These are phyloP conservation scores for Russula emetica DNA, from an alignment of 768 basidiomycete species.

Conservation along the genomic window DNA sequence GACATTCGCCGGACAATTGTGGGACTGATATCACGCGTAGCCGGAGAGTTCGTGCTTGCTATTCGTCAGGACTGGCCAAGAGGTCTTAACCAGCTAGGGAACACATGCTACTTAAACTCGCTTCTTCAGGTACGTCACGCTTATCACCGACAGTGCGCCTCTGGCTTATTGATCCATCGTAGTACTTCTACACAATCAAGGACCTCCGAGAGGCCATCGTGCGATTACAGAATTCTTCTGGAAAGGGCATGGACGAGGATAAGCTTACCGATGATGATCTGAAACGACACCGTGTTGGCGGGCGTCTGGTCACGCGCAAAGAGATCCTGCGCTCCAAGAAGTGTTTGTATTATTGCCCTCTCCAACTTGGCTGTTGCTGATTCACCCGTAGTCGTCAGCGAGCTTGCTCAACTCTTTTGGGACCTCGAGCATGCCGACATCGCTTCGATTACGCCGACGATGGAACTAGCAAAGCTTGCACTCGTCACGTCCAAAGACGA, in stretches of 20 bases:
- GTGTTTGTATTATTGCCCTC: slow-evolving; percentile 45
- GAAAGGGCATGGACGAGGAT: slow-evolving; percentile 57
- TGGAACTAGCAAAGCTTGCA: slow-evolving; percentile 87
- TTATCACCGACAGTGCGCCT: not conserved
- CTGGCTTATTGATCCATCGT: slow-evolving; percentile 12
- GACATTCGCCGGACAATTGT: not conserved
- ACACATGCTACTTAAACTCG: slow-evolving; percentile 85
- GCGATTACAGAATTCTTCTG: slow-evolving; percentile 50
- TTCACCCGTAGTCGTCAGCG: slow-evolving; percentile 59
- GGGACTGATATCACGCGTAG: slow-evolving; percentile 36
- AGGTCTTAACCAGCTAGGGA: slow-evolving; percentile 84
- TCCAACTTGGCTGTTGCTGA: slow-evolving; percentile 22
- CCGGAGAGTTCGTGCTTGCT: slow-evolving; percentile 55
- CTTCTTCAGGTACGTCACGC: slow-evolving; percentile 53
- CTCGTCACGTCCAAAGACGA: slow-evolving; percentile 88
- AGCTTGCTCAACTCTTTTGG: slow-evolving; percentile 74
- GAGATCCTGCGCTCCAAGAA: slow-evolving; percentile 82
- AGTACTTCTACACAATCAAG: slow-evolving; percentile 97
- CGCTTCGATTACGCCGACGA: slow-evolving; percentile 71
- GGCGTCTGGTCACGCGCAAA: slow-evolving; percentile 70
- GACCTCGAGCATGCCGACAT: slow-evolving; percentile 63
- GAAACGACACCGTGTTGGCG: slow-evolving; percentile 82
- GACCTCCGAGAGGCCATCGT: slow-evolving; percentile 76
- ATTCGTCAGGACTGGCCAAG: slow-evolving; percentile 68
- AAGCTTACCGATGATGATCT: slow-evolving; percentile 78